Base-by-base conservation (phyloP, 2,329 filamentous ascomycete genomes). In the Lachnellula suecica region DNA sequence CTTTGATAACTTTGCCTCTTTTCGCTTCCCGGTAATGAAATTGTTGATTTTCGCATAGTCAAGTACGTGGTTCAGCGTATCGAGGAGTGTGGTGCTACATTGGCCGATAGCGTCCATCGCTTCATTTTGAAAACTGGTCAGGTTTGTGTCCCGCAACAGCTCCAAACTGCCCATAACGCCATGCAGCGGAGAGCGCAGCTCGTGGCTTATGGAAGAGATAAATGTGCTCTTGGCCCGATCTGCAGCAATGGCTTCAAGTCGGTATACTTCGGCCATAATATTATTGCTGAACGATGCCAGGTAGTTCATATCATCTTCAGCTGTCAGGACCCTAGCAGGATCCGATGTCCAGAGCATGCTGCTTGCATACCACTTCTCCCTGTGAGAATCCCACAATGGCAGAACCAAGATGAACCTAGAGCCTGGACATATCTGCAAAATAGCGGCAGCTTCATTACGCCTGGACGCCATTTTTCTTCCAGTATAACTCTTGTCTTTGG, bases 11-110 rank as follows among this genome's bases (percentile, higher is more conserved):
- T 43, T 43, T 13, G 10, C 22, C 20, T 43, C 22, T n/a, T 25
- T 43, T 11, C 13, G 40, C 15, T n/a, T 24, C 11, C 22, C 40
- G 15, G 40, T 43, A 17, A 25, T 43, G 35, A 66, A 66, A 2
- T 61, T 74, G 58, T 78, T 77, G 49, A 84, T 78, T 54, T 83
- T 82, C 46, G 76, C 78, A 47, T 76, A 82, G 47, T 78, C 75
- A 1, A 79, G 70, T 1, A 81, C 40, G 40, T 43, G 40, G 22
- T 43, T 43, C 13, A 43, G 17, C 13, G 40, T 48, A 48, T 63
- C 60, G 0, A 79, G 68, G 2, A 82, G 67, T 0, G 79, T 81
- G 20, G 73, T 70, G 3, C 74, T 73, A 31, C 77, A 81, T 2
- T 71, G 76, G 44, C 80, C 74, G 40, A 82, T 76, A 0, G 75